Evolutionary conservation across 2,329 filamentous ascomycete species (phyloP).

Genomic region (Zymoseptoria crescenta): DNA sequence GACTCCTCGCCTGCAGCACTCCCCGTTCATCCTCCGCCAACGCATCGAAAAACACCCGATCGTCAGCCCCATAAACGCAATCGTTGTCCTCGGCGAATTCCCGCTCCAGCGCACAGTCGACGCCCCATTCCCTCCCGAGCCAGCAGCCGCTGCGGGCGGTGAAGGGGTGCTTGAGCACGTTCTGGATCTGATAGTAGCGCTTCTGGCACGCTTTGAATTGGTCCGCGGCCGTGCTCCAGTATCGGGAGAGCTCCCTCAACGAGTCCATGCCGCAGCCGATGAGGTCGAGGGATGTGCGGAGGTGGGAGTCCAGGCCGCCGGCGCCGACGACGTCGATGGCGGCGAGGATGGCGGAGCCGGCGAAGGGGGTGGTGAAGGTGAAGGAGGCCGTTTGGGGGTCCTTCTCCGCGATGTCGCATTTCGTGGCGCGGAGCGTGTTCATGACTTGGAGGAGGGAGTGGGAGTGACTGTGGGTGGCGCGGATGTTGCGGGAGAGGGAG

Average conservation of each 20-base stretch:
- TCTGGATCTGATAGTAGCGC: conserved; percentile 40
- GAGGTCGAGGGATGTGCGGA: conserved; percentile 47
- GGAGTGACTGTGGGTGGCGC: conserved; percentile 46
- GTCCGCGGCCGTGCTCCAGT: conserved; percentile 52
- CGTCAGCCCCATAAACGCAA: conserved; percentile 28
- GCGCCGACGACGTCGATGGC: conserved; percentile 61
- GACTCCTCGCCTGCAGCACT: no score
- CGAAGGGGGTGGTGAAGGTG: conserved; percentile 42
- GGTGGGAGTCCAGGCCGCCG: conserved; percentile 45
- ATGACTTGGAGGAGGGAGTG: conserved; percentile 42
- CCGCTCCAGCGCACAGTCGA: conserved; percentile 22
- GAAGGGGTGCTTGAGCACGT: conserved; percentile 30
- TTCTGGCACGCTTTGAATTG: conserved; percentile 45
- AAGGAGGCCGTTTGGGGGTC: conserved; percentile 39
- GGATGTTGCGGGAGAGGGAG: conserved; percentile 40
- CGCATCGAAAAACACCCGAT: conserved; percentile 22
- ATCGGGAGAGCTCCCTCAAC: conserved; percentile 48
- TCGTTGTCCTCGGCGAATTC: conserved; percentile 25
- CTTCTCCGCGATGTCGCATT: conserved; percentile 15
- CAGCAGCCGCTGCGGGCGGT: conserved; percentile 31
- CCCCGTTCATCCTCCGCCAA: conserved; percentile 12
- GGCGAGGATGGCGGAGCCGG: conserved; percentile 54
- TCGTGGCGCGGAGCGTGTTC: conserved; percentile 13
- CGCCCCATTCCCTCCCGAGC: conserved; percentile 28
- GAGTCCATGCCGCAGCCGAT: conserved; percentile 47